phyloP scores from a whole-genome alignment of 768 basidiomycete species.

The Crucibulum laeve region DNA sequence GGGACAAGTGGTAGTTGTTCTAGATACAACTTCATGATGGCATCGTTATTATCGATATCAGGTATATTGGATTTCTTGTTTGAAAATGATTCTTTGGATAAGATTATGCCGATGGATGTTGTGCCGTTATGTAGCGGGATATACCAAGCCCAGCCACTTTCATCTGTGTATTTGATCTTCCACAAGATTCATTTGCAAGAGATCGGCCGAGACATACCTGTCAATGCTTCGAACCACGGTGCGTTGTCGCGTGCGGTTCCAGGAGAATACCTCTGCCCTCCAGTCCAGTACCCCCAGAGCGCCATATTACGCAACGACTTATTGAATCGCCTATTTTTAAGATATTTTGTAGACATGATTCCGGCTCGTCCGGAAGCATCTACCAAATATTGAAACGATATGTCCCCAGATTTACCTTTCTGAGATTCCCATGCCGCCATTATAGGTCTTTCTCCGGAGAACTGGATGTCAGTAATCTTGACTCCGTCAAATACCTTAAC shows the following conservation, averaged over 20 bases:
- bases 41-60: constrained; percentile 3
- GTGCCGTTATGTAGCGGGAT: constrained; percentile 38
- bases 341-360: constrained; percentile 53
- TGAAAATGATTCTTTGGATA: constrained; percentile 11
- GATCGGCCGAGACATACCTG: constrained; percentile 40
- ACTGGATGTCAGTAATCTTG: constrained; percentile 40
- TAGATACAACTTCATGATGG: constrained; percentile 28
- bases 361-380: constrained; percentile 62
- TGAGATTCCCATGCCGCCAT: constrained; percentile 31
- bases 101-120: constrained; percentile 37
- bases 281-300: constrained; percentile 66
- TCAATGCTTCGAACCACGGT: constrained; percentile 51
- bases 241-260: constrained; percentile 39
- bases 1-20: constrained; percentile 27
- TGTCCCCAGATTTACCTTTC: constrained; percentile 29
- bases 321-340: constrained; percentile 51
- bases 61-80: constrained; percentile 12
- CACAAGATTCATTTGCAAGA: too few species aligned
- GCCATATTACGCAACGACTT: constrained; percentile 54
- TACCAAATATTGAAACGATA: constrained; percentile 55
- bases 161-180: constrained; percentile 33
- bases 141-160: constrained; percentile 47
- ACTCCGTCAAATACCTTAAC: constrained; percentile 44
- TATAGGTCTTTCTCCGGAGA: constrained; percentile 33
- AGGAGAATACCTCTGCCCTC: constrained; percentile 35